Base-by-base conservation (phyloP, 805 yeast genomes). In the Phaffomyces opuntiae region DNA sequence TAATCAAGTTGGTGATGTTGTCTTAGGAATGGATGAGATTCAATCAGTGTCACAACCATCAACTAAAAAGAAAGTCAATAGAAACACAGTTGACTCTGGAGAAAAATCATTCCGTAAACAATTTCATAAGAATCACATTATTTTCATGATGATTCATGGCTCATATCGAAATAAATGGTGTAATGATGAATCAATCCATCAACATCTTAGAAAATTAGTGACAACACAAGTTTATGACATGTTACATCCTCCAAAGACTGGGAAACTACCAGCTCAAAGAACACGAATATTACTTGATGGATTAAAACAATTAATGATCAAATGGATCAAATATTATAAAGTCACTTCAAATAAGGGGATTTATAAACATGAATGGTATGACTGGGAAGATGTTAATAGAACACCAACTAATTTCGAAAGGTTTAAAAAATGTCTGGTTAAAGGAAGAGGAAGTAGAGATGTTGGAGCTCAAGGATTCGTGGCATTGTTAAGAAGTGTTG, bases 401-500 rank as follows among this genome's bases (percentile, higher is more conserved):
- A 49, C 48, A 48, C 27, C 53, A 48, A 43, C 54, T 49, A 25
- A 60, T 54, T 63, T 70, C 31, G 56, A 57, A 2, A 66, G 67
- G 39, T 87, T 85, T 55, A 56, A 61, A 7, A 62, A 63, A 19
- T 57, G 68, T 16, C 59, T 86, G 0, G 45, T 60, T 3, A 58
- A 66, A 14, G 75, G 76, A 25, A 61, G 72, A 16, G 99, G 98
- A 0, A 78, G 87, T 3, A 63, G 85, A 32, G 97, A 91, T 59
- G 47, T 87, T 7, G 83, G 84, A 0, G 89, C 93, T 0, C 96
- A 87, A 57, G 97, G 96, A 0, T 90, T 87, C 66, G 87, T 88
- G 14, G 78, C 86, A 0, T 55, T 91, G 1, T 61, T 88, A 38
- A 66, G 98, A 51, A 72, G 93, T 1, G 63, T 85, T 12, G 85